phyloP scores from a whole-genome alignment of 805 yeast genomes.

The Priceomyces haplophilus region DNA sequence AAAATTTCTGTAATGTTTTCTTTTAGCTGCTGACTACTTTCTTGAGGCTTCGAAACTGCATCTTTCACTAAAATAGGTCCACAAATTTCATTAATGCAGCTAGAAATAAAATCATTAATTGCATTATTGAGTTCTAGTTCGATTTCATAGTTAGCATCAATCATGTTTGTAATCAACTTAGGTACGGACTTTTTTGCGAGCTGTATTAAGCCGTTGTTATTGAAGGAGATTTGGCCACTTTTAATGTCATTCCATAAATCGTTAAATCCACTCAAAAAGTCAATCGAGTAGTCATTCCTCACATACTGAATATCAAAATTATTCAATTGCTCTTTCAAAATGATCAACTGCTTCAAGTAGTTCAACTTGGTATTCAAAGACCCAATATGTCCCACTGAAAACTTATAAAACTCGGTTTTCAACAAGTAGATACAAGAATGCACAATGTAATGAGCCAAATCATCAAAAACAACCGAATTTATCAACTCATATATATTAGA shows the following conservation, averaged over 20 bases:
- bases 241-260: conserved; percentile 40
- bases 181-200: conserved; percentile 72
- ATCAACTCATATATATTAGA: conserved; percentile 79
- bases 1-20: conserved; percentile 50
- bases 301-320: conserved; percentile 79
- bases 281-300: conserved; percentile 69
- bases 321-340: conserved; percentile 64
- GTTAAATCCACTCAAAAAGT: conserved; percentile 68
- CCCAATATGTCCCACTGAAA: conserved; percentile 48
- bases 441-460: conserved; percentile 81
- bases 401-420: conserved; percentile 46
- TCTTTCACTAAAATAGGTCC: conserved; percentile 37
- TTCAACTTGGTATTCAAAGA: conserved; percentile 59
- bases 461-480: conserved; percentile 77
- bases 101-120: conserved; percentile 66
- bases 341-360: conserved; percentile 66
- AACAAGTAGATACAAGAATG: conserved; percentile 71
- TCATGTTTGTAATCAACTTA: conserved; percentile 73
- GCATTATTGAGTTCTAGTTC: conserved; percentile 68
- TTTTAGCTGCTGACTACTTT: conserved; percentile 42
- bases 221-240: conserved; percentile 44
- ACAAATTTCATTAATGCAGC: conserved; percentile 42
- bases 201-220: conserved; percentile 40
- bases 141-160: conserved; percentile 71
- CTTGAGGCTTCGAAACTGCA: conserved; percentile 23